Evolutionary conservation across 192 early-diverging fungal species (phyloP), one percentile per base, ranked within the genome.

Genomic region (Coemansia pectinata): DNA sequence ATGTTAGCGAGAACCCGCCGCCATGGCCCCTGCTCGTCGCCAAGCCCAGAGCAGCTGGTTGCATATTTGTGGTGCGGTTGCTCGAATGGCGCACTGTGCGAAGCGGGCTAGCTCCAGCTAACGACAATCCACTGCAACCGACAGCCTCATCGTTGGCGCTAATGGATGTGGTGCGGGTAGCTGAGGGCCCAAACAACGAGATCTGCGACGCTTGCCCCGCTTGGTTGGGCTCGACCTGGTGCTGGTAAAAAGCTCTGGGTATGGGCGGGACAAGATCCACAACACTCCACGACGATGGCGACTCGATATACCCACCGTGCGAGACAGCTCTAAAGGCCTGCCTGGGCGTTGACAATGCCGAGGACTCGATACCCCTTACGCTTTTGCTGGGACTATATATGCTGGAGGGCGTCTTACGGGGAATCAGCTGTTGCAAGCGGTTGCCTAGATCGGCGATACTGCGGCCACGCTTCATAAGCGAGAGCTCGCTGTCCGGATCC

Each of bases 381-480:
- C 55, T 31, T 17, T 29, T 58, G 15, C 27, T 58, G 6, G 55
- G 55, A 59, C 25, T 38, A 36, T 12, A 23, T 44, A 53, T 2
- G 63, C 33, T 29, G 40, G 71, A 14, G 58, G 55, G 40, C 69
- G 72, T 5, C 55, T 34, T 58, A n/a, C 80, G 80, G 5, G 80
- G 80, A 45, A 83, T 77, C 23, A 83, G 58, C 50, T 78, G 75
- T 69, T 83, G 75, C 52, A 83, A 52, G 9, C 71, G 66, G 1
- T 47, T 61, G 1, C 80, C 69, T 19, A 77, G 48, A 48, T 83
- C 80, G 27, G 72, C 69, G 4, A 83, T 74, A 40, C 74, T 74
- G 3, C 74, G 58, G 1, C 68, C 72, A 12, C 69, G 77, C 33
- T 62, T 66, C 5, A 71, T 58, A 58, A 17, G 29, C 55, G 29